phyloP scores from a whole-genome alignment of 805 yeast species.

The Barnettozyma populi region DNA sequence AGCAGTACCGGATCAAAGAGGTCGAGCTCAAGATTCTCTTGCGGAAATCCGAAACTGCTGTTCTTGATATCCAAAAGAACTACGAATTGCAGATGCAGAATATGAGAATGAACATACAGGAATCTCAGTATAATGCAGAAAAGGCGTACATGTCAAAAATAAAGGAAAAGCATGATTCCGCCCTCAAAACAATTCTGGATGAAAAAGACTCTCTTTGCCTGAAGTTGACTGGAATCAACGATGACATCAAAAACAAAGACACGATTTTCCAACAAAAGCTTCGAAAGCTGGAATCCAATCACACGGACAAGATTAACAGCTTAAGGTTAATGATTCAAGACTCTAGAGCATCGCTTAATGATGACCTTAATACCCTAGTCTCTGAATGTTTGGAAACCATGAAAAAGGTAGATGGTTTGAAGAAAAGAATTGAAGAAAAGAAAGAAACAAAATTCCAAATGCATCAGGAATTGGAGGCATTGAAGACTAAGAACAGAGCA shows the following conservation, averaged over 20 bases:
- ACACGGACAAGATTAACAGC: not conserved
- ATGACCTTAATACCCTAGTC: not conserved
- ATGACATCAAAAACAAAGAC: not conserved
- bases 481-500: not conserved
- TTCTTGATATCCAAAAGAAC: conserved; percentile 17
- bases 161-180: conserved; percentile 6
- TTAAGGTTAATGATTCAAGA: not conserved
- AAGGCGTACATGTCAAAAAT: conserved; percentile 16
- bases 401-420: not conserved
- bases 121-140: not conserved
- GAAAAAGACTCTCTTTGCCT: not conserved
- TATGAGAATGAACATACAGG: conserved; percentile 20
- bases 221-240: not conserved
- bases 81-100: conserved; percentile 31
- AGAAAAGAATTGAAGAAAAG: conserved; percentile 8
- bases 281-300: not conserved
- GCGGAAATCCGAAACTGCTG: conserved; percentile 23
- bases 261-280: not conserved
- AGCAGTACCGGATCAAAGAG: conserved; percentile 25
- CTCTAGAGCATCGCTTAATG: not conserved
- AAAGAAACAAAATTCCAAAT: conserved; percentile 8
- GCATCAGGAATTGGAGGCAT: not conserved
- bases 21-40: conserved; percentile 27
- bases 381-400: not conserved
- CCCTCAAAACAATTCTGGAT: conserved; percentile 3